Base-by-base conservation (phyloP, 768 basidiomycete genomes). In the Podaxis carcinomalis region DNA sequence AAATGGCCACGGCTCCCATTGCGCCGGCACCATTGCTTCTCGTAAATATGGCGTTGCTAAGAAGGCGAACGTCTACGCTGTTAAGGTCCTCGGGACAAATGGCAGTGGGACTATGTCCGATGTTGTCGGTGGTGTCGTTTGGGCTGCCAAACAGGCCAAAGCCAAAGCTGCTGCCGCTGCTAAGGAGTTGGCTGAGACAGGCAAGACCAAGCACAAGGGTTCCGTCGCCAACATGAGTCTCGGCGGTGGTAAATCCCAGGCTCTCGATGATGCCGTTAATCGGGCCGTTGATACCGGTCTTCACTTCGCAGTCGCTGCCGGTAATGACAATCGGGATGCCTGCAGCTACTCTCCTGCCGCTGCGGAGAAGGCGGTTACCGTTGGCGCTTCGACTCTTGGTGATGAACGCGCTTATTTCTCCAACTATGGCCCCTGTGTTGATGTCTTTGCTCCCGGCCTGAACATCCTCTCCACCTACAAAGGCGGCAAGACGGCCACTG, bases 181-280 rank as follows among this genome's bases (percentile, higher is more conserved):
- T 6, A 81, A 82, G 10, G 92, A 95, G 71, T 70, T 82, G 63
- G 82, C 78, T 56, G 79, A 81, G 32, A 93, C 92, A 19, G 90
- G 92, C 57, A 87, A 83, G 77, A 90, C 89, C 57, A 76, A 75
- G 47, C 92, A 96, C 83, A 95, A 94, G 79, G 97, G 97, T 23
- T 94, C 93, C 16, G 94, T 95, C 56, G 92, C 89, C 53, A 96
- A 96, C 82, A 97, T 99, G 97, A 91, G 89, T 72, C 88, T 99
- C 56, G 97, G 97, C 64, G 97, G 97, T 68, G 93, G 93, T 62
- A 96, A 95, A 78, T 93, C 92, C 4, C 81, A 77, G 21, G 83
- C 92, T 36, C 82, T 98, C 55, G 94, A 99, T 64, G 80, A 81
- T 23, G 86, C 89, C 55, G 93, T 99, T 63, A 87, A 98, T 77